phyloP scores from a whole-genome alignment of 2,329 filamentous ascomycete species.

The Mycosphaerella sp. region DNA sequence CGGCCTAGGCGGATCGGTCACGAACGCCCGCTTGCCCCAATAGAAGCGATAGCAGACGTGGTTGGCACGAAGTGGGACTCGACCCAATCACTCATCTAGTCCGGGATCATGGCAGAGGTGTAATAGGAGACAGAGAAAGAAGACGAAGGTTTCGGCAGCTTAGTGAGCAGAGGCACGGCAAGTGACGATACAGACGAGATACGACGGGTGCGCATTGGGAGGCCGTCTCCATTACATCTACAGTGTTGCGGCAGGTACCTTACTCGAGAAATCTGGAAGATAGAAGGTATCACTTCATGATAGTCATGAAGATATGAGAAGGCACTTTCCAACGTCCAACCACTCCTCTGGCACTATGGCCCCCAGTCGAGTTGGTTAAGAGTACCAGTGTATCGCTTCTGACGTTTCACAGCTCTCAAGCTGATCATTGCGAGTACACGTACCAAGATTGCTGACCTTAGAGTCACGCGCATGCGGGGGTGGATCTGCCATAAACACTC shows the following conservation, averaged over 20 bases:
- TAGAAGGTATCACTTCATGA: neutral
- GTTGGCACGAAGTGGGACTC: neutral
- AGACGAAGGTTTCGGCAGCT: neutral
- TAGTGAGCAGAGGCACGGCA: neutral
- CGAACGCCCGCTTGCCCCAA: slow-evolving; percentile 9
- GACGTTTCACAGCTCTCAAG: too few relatives aligned
- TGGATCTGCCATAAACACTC: too few relatives aligned
- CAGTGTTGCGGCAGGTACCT: neutral
- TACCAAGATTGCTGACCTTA: too few relatives aligned
- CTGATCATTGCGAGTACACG: too few relatives aligned
- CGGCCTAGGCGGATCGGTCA: slow-evolving; percentile 4
- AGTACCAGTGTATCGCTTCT: too few relatives aligned
- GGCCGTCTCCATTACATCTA: neutral
- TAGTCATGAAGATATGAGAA: neutral
- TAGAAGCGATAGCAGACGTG: neutral
- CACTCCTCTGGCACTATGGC: too few relatives aligned
- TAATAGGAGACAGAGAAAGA: neutral
- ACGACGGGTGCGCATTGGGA: slow-evolving; percentile 1
- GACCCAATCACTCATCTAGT: neutral
- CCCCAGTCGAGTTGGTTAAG: too few relatives aligned
- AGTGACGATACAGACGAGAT: slow-evolving; percentile 8
- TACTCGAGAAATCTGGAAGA: neutral
- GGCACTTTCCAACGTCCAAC: neutral
- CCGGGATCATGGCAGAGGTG: neutral
- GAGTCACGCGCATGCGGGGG: too few relatives aligned